Evolutionary conservation across 768 basidiomycete genomes (phyloP).

Genomic region (Tylopilus sp.): DNA sequence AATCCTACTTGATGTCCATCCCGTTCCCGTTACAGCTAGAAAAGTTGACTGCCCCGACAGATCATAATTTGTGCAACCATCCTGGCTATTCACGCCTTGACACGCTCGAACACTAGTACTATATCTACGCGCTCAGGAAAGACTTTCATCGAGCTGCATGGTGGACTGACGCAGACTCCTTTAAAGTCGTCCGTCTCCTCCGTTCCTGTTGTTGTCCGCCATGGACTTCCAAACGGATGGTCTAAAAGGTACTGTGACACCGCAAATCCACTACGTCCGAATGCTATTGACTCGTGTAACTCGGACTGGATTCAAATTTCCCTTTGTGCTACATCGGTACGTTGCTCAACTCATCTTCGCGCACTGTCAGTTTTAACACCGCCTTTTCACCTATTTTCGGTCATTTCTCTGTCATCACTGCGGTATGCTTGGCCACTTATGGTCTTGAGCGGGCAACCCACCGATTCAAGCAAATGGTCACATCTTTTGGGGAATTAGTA

Average conservation of each 20-base stretch:
- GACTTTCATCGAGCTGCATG: neutral
- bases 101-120: too few species aligned
- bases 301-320: neutral
- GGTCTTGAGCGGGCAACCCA: neutral
- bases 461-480: neutral
- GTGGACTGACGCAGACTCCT: neutral
- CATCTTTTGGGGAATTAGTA: neutral
- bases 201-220: neutral
- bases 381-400: neutral
- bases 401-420: neutral
- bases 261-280: neutral
- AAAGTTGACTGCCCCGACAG: too few species aligned
- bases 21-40: too few species aligned
- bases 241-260: neutral
- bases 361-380: neutral
- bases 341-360: neutral
- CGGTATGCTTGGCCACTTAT: neutral
- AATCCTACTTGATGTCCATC: too few species aligned
- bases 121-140: neutral
- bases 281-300: neutral
- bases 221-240: neutral
- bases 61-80: neutral
- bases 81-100: neutral
- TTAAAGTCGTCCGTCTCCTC: neutral
- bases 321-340: neutral